Evolutionary conservation across 2,329 filamentous ascomycete genomes (phyloP), one percentile per base, ranked within the genome.

Genomic region (Trichophyton simii): DNA sequence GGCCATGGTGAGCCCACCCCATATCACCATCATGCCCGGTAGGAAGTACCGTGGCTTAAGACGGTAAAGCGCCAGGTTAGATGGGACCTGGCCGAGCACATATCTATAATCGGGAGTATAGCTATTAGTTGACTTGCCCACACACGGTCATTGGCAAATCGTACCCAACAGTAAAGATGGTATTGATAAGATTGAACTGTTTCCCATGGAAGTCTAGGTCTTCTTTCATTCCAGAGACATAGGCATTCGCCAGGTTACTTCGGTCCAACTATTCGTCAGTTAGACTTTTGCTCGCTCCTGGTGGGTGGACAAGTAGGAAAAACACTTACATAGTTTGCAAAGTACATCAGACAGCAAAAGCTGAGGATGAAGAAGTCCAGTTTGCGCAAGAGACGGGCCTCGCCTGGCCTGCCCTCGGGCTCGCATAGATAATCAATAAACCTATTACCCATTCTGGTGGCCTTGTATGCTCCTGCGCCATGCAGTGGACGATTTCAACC

Each of bases 311-410:
- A 22, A 3, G 11, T 2, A 44, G 38, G 42, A 52, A 13, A 13
- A 20, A 25, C 15, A 63, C 64, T 63, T 55, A 66, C 65, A 38
- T 66, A 67, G 63, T 80, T 80, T 63, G 77, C 70, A 62, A 78
- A 79, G 62, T 74, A 79, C 55, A 72, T 75, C 4, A 80, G 66
- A 59, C 78, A 80, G 3, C 71, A 72, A 61, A 75, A 76, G 15
- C 68, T 68, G 2, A 76, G 68, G 66, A 80, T 70, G 61, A 79
- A 80, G 67, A 75, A 77, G 65, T 80, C 79, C 25, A 80, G 72
- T 66, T 81, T 80, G 61, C 77, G 72, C 34, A 80, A 71, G 28
- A 81, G 73, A 50, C 58, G 58, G 41, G 64, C 57, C 59, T 67
- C 65, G 3, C 63, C 65, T 9, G 64, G 65, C 60, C 59, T 61